Base-by-base conservation (phyloP, 108 stramenopile genomes). In the Discostella stelligeroides region DNA sequence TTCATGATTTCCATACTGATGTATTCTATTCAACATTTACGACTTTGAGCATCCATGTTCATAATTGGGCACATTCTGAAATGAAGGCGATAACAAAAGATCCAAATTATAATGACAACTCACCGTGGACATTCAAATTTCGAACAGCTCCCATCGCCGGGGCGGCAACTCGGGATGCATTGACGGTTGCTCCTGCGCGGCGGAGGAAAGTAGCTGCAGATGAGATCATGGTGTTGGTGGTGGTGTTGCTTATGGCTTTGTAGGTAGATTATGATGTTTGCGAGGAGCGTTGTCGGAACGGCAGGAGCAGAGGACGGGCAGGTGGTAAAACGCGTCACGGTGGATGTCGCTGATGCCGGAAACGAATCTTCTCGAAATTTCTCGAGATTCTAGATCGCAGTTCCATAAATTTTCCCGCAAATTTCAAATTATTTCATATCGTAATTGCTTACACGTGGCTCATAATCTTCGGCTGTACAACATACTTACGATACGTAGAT, bases 1-100 rank as follows among this genome's bases (percentile, higher is more conserved):
- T 88, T 86, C 78, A 93, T 85, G 17, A 89, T 48, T 68, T 90
- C 89, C 92, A 93, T 90, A 24, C 81, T 80, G 20, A 85, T 70
- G 58, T 85, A 87, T 74, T 92, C 34, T 54, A 4, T 24, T 50
- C n/a, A n/a, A n/a, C n/a, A n/a, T n/a, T n/a, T n/a, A n/a, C n/a
- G n/a, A n/a, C n/a, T n/a, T n/a, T n/a, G n/a, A n/a, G n/a, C n/a
- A n/a, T n/a, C n/a, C n/a, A n/a, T n/a, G n/a, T n/a, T n/a, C n/a
- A 9, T 50, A 1, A 25, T 3, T 24, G 17, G 24, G 49, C 13
- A 24, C 49, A 24, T 24, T 18, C 7, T 2, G 12, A 23, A 23
- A 17, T 49, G 23, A 24, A 12, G 15, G 13, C n/a, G 8, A 27
- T 7, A 15, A n/a, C 51, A 6, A 27, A 27, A 29, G n/a, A 54